Percentiles rank a stretch among this genome's conserved stretches.
Conservation (phyloP, 495 filamentous ascomycete species). For the Talaromyces ruber region DNA sequence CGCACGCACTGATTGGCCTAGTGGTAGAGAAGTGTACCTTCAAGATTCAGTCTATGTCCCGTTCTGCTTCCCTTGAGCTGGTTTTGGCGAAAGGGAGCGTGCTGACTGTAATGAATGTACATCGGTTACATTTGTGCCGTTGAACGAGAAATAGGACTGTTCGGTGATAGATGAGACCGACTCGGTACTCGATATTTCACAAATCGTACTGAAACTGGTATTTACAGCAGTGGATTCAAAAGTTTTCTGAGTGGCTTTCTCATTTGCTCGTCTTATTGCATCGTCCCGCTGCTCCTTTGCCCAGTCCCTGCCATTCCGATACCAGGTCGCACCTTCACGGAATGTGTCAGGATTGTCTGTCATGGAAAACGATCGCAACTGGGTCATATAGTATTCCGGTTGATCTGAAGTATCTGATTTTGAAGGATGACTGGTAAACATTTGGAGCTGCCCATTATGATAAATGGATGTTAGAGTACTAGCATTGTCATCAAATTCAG, state of each 20-base stretch:
- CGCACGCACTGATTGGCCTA: too few relatives aligned
- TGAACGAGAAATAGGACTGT: constrained; percentile 2
- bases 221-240: neutral
- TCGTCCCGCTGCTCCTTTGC: constrained; percentile 14
- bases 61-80: neutral
- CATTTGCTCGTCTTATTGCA: constrained; percentile 11
- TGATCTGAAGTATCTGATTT: neutral
- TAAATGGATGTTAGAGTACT: constrained; percentile 9
- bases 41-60: too few relatives aligned
- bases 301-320: constrained; percentile 12
- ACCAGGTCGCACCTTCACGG: constrained; percentile 2
- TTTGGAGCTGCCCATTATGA: neutral
- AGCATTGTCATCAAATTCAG: constrained; percentile 10
- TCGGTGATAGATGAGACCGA: neutral
- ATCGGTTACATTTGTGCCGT: neutral
- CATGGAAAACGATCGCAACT: neutral
- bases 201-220: constrained; percentile 5
- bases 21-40: too few relatives aligned
- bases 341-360: neutral
- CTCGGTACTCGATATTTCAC: neutral
- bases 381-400: constrained; percentile 1
- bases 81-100: neutral
- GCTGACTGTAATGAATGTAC: neutral
- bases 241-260: neutral
- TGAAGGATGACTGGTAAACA: neutral